Evolutionary conservation across 2,329 filamentous ascomycete genomes (phyloP).

Genomic region (Tolypocladium amazonense): DNA sequence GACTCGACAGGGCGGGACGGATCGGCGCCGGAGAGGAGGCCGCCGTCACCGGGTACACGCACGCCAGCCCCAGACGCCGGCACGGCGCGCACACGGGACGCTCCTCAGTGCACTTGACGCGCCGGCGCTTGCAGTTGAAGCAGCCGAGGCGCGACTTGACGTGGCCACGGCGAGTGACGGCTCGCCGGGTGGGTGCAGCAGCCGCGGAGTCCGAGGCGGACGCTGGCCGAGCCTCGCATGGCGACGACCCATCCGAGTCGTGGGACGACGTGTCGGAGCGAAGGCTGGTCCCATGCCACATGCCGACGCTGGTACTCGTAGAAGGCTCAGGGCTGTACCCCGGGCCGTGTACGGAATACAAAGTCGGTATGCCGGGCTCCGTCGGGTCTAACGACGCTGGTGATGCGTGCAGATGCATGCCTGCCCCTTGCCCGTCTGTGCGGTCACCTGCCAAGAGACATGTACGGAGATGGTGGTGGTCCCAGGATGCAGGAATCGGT

Average conservation of each 20-base stretch:
- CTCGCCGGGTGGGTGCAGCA: background rate
- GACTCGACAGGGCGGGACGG: conserved; percentile 11
- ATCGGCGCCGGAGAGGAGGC: background rate
- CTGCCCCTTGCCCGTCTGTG: background rate
- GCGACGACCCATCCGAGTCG: background rate
- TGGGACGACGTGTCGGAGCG: background rate
- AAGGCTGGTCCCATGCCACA: background rate
- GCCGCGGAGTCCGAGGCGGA: background rate
- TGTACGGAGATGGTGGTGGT: too few relatives aligned
- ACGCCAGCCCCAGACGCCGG: conserved; percentile 20
- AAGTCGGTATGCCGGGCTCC: background rate
- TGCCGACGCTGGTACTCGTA: background rate
- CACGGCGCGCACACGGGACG: conserved; percentile 19
- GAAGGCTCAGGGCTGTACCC: too few relatives aligned
- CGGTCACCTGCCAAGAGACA: too few relatives aligned
- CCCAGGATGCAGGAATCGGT: background rate
- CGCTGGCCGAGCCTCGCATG: background rate
- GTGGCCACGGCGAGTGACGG: conserved; percentile 12
- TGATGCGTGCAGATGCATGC: too few relatives aligned
- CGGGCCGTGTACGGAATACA: background rate
- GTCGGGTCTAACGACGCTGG: too few relatives aligned
- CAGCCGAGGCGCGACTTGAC: conserved; percentile 20
- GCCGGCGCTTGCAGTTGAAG: conserved; percentile 20
- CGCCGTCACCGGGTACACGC: conserved; percentile 17
- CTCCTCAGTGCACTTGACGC: conserved; percentile 20